phyloP scores from a whole-genome alignment of 345 rosid species.

The Nephelium lappaceum region DNA sequence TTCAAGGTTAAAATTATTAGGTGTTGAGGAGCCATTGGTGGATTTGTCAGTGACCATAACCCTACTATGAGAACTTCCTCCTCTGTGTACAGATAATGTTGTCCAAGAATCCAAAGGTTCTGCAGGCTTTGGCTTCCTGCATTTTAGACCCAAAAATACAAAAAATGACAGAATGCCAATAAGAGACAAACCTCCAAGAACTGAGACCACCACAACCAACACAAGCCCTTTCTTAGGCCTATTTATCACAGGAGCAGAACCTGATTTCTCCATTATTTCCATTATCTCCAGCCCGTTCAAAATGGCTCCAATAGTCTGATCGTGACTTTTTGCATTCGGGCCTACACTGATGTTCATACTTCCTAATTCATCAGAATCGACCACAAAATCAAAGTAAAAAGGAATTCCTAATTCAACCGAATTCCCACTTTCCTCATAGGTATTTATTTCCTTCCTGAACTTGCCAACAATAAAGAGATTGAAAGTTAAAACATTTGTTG shows the following conservation, averaged over 20 bases:
- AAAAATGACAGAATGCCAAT: constrained; percentile 31
- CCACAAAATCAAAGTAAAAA: constrained; percentile 44
- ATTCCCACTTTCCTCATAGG: rapidly evolving
- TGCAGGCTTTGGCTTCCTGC: constrained; percentile 32
- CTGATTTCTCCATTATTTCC: constrained; percentile 36
- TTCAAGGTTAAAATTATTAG: constrained; percentile 35
- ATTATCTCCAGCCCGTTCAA: constrained; percentile 62
- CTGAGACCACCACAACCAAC: constrained; percentile 30
- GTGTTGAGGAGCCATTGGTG: constrained; percentile 19
- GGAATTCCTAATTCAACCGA: constrained; percentile 24
- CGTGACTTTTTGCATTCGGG: background rate
- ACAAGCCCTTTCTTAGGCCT: constrained; percentile 2
- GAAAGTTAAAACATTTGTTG: constrained; percentile 15
- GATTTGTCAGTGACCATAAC: constrained; percentile 12
- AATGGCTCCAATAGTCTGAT: constrained; percentile 10
- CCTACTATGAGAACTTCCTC: constrained; percentile 31
- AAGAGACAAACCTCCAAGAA: constrained; percentile 31
- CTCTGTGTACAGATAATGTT: constrained; percentile 17
- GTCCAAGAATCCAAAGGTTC: constrained; percentile 31
- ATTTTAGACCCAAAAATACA: constrained; percentile 13
- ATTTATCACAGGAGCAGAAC: background rate
- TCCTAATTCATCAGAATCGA: constrained; percentile 48
- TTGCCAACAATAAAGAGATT: constrained; percentile 40
- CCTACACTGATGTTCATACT: constrained; percentile 39
- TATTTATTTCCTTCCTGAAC: constrained; percentile 21